Evolutionary conservation across 1,284 basidiomycete genomes (phyloP), one percentile per base, ranked within the genome.

Genomic region (Salmacisia buchloeana): DNA sequence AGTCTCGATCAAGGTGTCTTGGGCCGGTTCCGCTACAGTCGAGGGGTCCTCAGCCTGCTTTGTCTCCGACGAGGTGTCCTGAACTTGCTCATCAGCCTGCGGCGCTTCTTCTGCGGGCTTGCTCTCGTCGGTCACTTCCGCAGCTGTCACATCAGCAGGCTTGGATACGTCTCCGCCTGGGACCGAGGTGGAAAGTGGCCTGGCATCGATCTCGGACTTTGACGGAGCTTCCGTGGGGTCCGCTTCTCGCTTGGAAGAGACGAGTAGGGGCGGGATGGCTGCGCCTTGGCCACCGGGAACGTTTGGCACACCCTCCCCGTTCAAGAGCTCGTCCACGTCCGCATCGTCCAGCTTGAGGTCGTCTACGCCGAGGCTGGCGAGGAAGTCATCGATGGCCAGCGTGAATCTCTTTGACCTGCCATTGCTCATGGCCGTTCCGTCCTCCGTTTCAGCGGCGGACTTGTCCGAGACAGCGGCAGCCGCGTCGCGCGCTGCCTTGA

Each of bases 261-360:
- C 41, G 18, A 15, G 41, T 21, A 43, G 23, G 7, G 41, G 41
- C 18, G 41, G 41, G 6, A 43, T 18, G 23, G 41, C 18, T 6
- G 41, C 41, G 41, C 41, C 41, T 21, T 43, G 18, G 7, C 41
- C 41, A 43, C 41, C 41, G 6, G 41, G 41, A 15, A 43, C 41
- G 23, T n/a, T 21, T n/a, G 41, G 41, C 18, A 43, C 18, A 15
- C 41, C 41, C 7, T 15, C 18, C 41, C 41, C 63, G 12, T 61
- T 49, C 3, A 78, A 66, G 62, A 79, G 74, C 5, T 66, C 71
- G 13, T 79, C 75, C 21, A 72, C 74, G 57, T 77, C 73, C 38
- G 69, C 71, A 12, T 73, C 75, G 12, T 59, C 66, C n/a, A 79
- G 64, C 38, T 69, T 67, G 21, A 72, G 63, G 36, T 79, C 69